Evolutionary conservation across 2,329 filamentous ascomycete genomes (phyloP).

Genomic region (Escovopsis weberi): DNA sequence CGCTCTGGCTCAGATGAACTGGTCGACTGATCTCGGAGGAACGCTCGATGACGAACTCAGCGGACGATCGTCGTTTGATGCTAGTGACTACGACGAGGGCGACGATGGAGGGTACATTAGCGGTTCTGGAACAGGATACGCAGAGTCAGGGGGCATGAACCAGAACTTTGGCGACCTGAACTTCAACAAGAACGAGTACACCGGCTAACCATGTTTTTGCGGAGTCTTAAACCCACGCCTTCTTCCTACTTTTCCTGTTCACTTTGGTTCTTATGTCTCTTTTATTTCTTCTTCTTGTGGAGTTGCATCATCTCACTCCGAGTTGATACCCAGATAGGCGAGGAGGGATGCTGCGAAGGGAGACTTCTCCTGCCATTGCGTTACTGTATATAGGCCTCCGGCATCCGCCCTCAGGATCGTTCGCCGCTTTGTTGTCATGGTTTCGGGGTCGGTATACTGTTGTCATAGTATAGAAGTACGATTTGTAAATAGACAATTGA

Average conservation of each 20-base stretch:
- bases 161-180: slow-evolving; percentile 40
- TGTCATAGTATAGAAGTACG: no score
- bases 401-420: no score
- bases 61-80: slow-evolving; percentile 69
- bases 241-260: background rate
- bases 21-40: slow-evolving; percentile 56
- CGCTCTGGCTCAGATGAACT: slow-evolving; percentile 79
- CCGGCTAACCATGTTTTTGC: slow-evolving; percentile 15
- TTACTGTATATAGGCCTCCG: no score
- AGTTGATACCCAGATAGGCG: no score
- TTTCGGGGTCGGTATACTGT: no score
- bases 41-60: slow-evolving; percentile 63
- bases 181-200: slow-evolving; percentile 34
- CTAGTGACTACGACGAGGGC: slow-evolving; percentile 61
- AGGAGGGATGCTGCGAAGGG: no score
- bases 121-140: slow-evolving; percentile 44
- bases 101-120: slow-evolving; percentile 57
- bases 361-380: no score
- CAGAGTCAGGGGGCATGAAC: slow-evolving; percentile 35
- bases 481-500: no score
- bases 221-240: background rate
- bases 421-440: no score
- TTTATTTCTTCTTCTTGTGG: background rate
- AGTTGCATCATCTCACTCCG: no score
- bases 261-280: background rate